Evolutionary conservation across 2,329 filamentous ascomycete genomes (phyloP).

Genomic region (Ceratocystis smalleyi): DNA sequence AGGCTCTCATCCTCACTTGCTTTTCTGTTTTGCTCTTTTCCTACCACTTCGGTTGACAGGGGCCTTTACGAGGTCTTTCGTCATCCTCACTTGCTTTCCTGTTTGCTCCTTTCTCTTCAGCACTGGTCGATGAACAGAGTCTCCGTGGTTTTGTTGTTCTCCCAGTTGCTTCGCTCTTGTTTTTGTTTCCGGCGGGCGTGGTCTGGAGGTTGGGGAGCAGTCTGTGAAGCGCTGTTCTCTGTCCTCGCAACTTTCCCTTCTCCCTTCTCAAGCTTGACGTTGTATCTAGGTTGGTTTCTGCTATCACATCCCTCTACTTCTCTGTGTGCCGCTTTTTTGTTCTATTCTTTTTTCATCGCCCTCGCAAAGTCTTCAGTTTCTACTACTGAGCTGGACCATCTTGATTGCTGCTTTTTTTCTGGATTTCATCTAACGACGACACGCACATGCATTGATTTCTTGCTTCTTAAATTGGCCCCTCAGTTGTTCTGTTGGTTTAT

Average conservation of each 20-base stretch:
- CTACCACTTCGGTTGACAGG: slow-evolving; percentile 4
- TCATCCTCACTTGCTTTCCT: slow-evolving; percentile 8
- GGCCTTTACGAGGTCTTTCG: slow-evolving; percentile 3
- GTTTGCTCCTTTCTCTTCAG: neutral
- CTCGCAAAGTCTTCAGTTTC: neutral
- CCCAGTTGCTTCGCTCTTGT: neutral
- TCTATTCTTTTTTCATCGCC: neutral
- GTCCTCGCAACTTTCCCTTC: neutral
- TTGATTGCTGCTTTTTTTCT: neutral
- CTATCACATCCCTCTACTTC: neutral
- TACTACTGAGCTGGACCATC: neutral
- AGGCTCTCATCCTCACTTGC: neutral
- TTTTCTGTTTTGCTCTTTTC: slow-evolving; percentile 8
- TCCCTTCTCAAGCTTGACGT: neutral
- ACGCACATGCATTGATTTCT: slow-evolving; percentile 6
- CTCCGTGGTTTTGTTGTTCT: neutral
- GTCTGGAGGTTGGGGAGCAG: neutral
- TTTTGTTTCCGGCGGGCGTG: slow-evolving; percentile 1
- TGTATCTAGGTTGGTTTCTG: neutral
- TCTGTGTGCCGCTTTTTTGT: neutral
- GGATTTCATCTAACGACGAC: slow-evolving; percentile 2
- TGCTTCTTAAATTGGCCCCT: slow-evolving; percentile 10
- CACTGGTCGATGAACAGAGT: neutral
- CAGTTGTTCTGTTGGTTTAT: neutral
- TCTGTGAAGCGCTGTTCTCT: neutral